These are phyloP conservation scores for Adansonia gregorii DNA, from an alignment of 441 rosid genomes.

Conservation along the genomic window DNA sequence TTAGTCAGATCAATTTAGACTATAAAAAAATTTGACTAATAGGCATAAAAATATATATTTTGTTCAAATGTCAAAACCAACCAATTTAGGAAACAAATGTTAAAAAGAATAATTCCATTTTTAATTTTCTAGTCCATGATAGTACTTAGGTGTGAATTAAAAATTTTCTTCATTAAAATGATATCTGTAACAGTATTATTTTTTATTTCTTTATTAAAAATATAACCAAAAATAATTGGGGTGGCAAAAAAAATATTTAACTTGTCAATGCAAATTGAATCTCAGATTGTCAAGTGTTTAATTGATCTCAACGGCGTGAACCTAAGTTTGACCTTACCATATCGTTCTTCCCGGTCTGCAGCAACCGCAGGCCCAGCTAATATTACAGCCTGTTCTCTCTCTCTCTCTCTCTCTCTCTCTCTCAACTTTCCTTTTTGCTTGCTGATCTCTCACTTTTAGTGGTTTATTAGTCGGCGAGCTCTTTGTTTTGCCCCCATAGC, in stretches of 20 bases:
- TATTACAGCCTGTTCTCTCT: conserved; percentile 62
- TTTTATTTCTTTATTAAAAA: not conserved
- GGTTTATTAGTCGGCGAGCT: conserved; percentile 17
- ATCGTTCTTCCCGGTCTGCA: conserved; percentile 13
- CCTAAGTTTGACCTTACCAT: conserved; percentile 32
- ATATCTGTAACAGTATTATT: not conserved
- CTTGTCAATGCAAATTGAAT: not conserved
- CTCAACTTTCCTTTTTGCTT: conserved; percentile 19
- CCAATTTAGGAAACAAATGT: not conserved
- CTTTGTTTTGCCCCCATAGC: conserved; percentile 13
- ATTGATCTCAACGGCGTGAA: not conserved
- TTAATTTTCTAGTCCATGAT: not conserved
- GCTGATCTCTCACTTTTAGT: not conserved
- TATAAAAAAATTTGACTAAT: too few relatives aligned
- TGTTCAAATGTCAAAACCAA: not conserved
- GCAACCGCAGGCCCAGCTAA: conserved; percentile 49
- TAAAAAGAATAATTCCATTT: not conserved
- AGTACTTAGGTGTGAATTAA: not conserved
- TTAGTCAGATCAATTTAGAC: too few relatives aligned
- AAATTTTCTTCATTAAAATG: not conserved
- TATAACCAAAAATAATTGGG: not conserved
- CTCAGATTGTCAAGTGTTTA: not conserved
- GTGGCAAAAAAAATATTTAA: not conserved
- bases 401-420: not conserved
- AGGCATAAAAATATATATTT: not conserved